Evolutionary conservation across 2,329 filamentous ascomycete species (phyloP).

Genomic region (Fusarium solani-melongenae): DNA sequence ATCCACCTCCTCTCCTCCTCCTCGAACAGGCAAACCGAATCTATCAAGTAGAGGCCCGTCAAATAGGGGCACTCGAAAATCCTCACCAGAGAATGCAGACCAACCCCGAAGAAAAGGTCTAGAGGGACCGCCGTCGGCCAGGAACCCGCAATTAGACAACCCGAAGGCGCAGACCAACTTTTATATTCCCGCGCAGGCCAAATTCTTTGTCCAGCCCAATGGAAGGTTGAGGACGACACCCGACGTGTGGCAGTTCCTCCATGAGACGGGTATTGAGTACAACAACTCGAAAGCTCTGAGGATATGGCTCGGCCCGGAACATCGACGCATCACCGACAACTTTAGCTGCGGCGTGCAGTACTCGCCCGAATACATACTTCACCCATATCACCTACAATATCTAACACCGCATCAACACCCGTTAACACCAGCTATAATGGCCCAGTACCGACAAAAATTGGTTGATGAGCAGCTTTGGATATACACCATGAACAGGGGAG

Average conservation of each 20-base stretch:
- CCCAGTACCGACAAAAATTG: constrained; percentile 42
- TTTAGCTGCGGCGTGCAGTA: constrained; percentile 43
- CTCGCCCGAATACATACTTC: constrained; percentile 46
- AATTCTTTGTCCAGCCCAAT: constrained; percentile 30
- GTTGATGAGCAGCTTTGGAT: constrained; percentile 49
- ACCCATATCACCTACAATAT: constrained; percentile 47
- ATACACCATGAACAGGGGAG: constrained; percentile 29
- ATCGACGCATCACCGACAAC: constrained; percentile 15
- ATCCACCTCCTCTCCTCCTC: not conserved
- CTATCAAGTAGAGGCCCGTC: not conserved
- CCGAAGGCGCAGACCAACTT: not conserved
- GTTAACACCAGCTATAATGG: constrained; percentile 39
- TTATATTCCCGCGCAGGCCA: constrained; percentile 32
- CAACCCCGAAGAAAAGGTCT: constrained; percentile 8
- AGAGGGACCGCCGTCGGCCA: constrained; percentile 4
- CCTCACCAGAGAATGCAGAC: not conserved
- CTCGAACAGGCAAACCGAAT: not conserved
- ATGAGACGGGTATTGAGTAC: constrained; percentile 40
- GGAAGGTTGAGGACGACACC: constrained; percentile 46
- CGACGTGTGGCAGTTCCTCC: constrained; percentile 43
- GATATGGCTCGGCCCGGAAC: constrained; percentile 18
- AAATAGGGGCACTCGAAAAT: not conserved
- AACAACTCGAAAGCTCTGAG: constrained; percentile 34
- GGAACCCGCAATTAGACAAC: not conserved
- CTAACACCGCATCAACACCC: constrained; percentile 50